Percentiles rank a stretch among this genome's conserved stretches.
phyloP scores from a whole-genome alignment of 176 grass and related monocot genomes.

The Aegilops bicornis region DNA sequence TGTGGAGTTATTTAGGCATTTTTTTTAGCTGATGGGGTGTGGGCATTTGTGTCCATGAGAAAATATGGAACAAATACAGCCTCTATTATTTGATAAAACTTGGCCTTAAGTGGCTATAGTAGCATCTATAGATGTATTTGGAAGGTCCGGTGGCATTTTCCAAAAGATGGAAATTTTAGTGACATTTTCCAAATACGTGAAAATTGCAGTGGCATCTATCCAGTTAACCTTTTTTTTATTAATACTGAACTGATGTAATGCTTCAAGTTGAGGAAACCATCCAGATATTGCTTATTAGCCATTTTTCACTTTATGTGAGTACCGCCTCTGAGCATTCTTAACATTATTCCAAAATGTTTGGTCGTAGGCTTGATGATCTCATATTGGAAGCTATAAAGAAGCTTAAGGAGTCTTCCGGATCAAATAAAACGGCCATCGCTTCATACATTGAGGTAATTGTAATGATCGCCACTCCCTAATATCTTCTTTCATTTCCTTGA shows the following conservation, averaged over 20 bases:
- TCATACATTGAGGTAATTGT: conserved; percentile 74
- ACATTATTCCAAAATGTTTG: conserved; percentile 22
- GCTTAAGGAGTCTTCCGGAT: conserved; percentile 62
- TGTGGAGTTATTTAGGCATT: not conserved
- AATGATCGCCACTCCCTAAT: not conserved
- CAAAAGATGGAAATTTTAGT: not conserved
- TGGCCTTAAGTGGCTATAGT: not conserved
- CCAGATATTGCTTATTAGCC: not conserved
- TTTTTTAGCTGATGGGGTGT: not conserved
- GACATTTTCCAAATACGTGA: not conserved
- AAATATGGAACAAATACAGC: not conserved
- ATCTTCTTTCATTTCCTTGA: not conserved
- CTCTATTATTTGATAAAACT: not conserved
- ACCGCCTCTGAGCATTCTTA: conserved; percentile 8
- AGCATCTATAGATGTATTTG: not conserved
- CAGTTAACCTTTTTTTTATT: not conserved
- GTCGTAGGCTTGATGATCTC: conserved; percentile 66
- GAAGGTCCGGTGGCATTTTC: not conserved
- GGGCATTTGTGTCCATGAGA: not conserved
- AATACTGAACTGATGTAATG: not conserved
- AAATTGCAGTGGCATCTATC: not conserved
- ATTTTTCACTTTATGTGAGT: conserved; percentile 14
- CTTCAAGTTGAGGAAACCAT: not conserved
- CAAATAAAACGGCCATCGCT: conserved; percentile 68
- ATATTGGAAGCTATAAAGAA: conserved; percentile 85